phyloP scores from a whole-genome alignment of 176 grass and related monocot genomes.

The Cocos nucifera region DNA sequence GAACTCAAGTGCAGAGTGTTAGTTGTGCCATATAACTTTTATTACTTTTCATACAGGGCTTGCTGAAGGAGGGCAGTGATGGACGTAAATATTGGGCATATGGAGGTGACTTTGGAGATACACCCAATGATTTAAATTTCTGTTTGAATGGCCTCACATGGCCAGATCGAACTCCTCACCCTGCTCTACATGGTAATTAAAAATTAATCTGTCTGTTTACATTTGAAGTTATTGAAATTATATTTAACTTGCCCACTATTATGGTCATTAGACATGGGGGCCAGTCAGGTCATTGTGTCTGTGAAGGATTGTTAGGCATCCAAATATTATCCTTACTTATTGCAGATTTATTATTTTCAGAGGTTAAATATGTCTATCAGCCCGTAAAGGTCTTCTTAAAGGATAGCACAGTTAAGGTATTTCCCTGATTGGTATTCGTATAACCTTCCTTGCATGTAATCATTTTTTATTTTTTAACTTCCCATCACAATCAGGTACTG shows the following conservation, averaged over 20 bases:
- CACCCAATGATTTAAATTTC: slow-evolving; percentile 81
- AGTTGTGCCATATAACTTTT: too few species aligned
- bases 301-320: too few species aligned
- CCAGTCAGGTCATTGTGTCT: too few species aligned
- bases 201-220: background rate
- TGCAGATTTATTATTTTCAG: slow-evolving; percentile 30
- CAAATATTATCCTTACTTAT: too few species aligned
- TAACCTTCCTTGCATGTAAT: background rate
- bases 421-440: slow-evolving; percentile 6
- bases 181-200: slow-evolving; percentile 68
- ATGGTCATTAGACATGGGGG: too few species aligned
- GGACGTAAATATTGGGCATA: slow-evolving; percentile 85
- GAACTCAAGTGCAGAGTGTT: too few species aligned
- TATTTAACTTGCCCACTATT: too few species aligned
- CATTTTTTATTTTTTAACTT: slow-evolving; percentile 9
- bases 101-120: slow-evolving; percentile 91
- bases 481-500: background rate
- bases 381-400: slow-evolving; percentile 57
- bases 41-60: slow-evolving; percentile 31
- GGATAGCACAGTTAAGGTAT: slow-evolving; percentile 66
- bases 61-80: slow-evolving; percentile 62
- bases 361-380: slow-evolving; percentile 94
- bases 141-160: slow-evolving; percentile 93
- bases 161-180: slow-evolving; percentile 92
- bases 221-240: too few species aligned